These are phyloP conservation scores for Quercus aquifolioides DNA, from an alignment of 306 rosid species.

Conservation along the genomic window DNA sequence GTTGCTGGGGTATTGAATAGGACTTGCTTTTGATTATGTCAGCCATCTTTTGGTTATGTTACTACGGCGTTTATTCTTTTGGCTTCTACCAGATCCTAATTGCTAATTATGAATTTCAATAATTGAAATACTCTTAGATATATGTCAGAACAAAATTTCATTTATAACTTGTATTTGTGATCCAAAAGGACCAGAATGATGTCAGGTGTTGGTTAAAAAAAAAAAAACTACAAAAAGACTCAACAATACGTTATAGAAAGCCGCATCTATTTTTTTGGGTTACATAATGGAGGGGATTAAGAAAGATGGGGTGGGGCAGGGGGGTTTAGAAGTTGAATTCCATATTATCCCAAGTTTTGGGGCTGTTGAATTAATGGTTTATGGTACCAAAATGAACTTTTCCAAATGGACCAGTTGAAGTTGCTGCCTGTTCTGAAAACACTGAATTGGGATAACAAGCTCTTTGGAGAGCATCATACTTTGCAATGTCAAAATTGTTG, in stretches of 20 bases:
- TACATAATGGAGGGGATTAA: not conserved
- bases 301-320: not conserved
- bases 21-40: no score
- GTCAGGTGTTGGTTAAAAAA: not conserved
- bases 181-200: not conserved
- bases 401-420: conserved; percentile 3
- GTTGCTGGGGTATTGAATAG: no score
- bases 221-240: not conserved
- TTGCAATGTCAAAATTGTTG: conserved; percentile 47
- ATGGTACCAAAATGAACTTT: conserved; percentile 15
- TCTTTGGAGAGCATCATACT: conserved; percentile 52
- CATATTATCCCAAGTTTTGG: not conserved
- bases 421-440: not conserved
- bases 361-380: not conserved
- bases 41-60: no score
- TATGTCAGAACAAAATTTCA: not conserved
- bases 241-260: not conserved
- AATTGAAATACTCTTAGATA: not conserved
- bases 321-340: not conserved
- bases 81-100: no score
- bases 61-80: no score
- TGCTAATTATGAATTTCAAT: not conserved
- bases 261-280: not conserved
- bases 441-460: conserved; percentile 21
- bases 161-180: not conserved